A percentile compares a stretch with the other conserved stretches of the same genome.
These are phyloP conservation scores for Inga leiocalycina DNA, from an alignment of 306 rosid species.

Conservation along the genomic window DNA sequence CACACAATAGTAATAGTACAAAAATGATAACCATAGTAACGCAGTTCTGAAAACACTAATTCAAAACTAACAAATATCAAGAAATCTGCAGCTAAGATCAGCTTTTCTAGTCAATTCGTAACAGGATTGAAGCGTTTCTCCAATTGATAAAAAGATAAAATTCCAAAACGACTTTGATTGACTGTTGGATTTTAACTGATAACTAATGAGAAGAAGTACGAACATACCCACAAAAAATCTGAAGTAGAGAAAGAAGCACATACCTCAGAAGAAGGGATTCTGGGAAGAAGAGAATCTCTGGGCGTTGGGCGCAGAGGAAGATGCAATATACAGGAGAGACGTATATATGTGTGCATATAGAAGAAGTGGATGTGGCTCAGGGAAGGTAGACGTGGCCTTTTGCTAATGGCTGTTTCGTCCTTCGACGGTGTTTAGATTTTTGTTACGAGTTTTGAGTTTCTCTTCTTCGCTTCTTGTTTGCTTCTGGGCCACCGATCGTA, in stretches of 20 bases:
- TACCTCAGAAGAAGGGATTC: conserved; percentile 42
- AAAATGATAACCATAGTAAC: neutral
- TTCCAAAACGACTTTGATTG: neutral
- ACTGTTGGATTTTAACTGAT: neutral
- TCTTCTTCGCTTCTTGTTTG: neutral
- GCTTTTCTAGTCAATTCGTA: neutral
- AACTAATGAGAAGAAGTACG: neutral
- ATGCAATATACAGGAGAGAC: neutral
- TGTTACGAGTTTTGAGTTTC: neutral
- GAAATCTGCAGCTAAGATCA: neutral
- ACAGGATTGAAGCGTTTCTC: neutral
- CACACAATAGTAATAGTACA: neutral
- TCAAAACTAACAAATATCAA: neutral
- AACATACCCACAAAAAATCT: conserved; percentile 11
- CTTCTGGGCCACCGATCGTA: neutral
- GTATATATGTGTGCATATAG: conserved; percentile 26
- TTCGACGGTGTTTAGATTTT: conserved; percentile 32
- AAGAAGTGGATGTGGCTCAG: conserved; percentile 64
- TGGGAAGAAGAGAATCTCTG: conserved; percentile 24
- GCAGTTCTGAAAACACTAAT: neutral
- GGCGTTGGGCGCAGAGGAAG: conserved; percentile 21
- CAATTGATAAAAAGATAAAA: neutral
- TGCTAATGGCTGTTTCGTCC: conserved; percentile 35
- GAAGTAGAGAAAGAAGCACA: neutral
- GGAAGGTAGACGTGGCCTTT: conserved; percentile 61